A percentile compares a stretch with the other conserved stretches of the same genome.
Evolutionary conservation across 2,329 filamentous ascomycete species (phyloP).

Genomic region (Fusarium euwallaceae): DNA sequence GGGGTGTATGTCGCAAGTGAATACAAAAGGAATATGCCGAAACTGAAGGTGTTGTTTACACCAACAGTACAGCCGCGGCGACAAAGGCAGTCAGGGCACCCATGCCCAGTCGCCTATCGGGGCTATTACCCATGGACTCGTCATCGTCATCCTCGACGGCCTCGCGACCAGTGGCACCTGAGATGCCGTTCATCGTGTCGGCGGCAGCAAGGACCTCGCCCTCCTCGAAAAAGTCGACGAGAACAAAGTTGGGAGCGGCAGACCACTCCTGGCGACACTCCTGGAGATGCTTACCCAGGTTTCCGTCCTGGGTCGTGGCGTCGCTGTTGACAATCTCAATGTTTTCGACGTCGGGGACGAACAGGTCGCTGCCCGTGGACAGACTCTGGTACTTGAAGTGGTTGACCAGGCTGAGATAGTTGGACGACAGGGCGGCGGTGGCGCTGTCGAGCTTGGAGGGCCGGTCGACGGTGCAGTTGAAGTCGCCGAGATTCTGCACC

Average conservation of each 20-base stretch:
- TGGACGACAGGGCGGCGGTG: slow-evolving; percentile 66
- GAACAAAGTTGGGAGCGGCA: slow-evolving; percentile 76
- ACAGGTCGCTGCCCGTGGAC: slow-evolving; percentile 61
- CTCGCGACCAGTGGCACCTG: slow-evolving; percentile 53
- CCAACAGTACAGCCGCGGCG: slow-evolving; percentile 56
- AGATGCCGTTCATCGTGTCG: slow-evolving; percentile 74
- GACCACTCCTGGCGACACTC: slow-evolving; percentile 71
- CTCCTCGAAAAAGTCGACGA: slow-evolving; percentile 85
- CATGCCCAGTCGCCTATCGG: slow-evolving; percentile 46
- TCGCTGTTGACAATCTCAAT: slow-evolving; percentile 76
- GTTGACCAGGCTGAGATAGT: slow-evolving; percentile 80
- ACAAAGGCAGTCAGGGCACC: slow-evolving; percentile 61
- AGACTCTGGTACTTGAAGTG: slow-evolving; percentile 79
- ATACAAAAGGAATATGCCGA: slow-evolving; percentile 17
- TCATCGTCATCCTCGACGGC: slow-evolving; percentile 27
- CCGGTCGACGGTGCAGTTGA: slow-evolving; percentile 79
- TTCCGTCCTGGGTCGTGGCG: slow-evolving; percentile 64
- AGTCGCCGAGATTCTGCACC: slow-evolving; percentile 71
- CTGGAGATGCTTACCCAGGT: slow-evolving; percentile 66
- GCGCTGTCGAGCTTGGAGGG: slow-evolving; percentile 66
- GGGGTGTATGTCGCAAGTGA: slow-evolving; percentile 19
- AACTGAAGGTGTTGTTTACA: slow-evolving; percentile 30
- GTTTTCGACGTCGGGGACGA: slow-evolving; percentile 71
- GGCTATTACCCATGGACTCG: slow-evolving; percentile 31
- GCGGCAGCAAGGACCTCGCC: slow-evolving; percentile 78